phyloP scores from a whole-genome alignment of 805 yeast species.

The Saturnispora galanensis region DNA sequence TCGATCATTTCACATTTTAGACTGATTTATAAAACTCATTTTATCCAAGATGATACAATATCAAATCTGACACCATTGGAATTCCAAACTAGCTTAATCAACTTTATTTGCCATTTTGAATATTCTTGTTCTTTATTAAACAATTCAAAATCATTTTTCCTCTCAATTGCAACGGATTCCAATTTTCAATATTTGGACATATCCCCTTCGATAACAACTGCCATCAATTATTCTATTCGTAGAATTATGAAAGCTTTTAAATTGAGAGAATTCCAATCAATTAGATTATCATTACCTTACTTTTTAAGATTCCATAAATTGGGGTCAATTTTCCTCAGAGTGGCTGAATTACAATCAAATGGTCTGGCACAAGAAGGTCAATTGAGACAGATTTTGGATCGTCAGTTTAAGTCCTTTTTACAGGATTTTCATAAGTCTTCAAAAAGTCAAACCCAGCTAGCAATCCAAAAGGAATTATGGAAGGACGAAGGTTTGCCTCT shows the following conservation, averaged over 20 bases:
- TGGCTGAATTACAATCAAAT: slow-evolving; percentile 67
- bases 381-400: slow-evolving; percentile 57
- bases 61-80: slow-evolving; percentile 54
- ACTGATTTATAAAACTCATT: slow-evolving; percentile 32
- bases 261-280: slow-evolving; percentile 65
- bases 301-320: slow-evolving; percentile 61
- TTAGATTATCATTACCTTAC: slow-evolving; percentile 44
- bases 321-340: slow-evolving; percentile 60
- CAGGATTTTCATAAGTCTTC: slow-evolving; percentile 44
- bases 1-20: slow-evolving; percentile 37
- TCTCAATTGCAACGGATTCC: slow-evolving; percentile 24
- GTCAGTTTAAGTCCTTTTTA: slow-evolving; percentile 54
- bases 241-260: slow-evolving; percentile 69
- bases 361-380: slow-evolving; percentile 52
- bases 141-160: slow-evolving; percentile 70
- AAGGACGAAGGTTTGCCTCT: slow-evolving; percentile 52
- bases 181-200: slow-evolving; percentile 42
- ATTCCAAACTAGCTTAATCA: slow-evolving; percentile 59
- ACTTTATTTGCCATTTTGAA: slow-evolving; percentile 58
- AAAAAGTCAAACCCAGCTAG: slow-evolving; percentile 34
- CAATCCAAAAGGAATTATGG: slow-evolving; percentile 70
- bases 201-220: slow-evolving; percentile 50
- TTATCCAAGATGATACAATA: slow-evolving; percentile 3
- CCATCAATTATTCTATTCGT: slow-evolving; percentile 62
- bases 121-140: slow-evolving; percentile 61